Base-by-base conservation (phyloP, 805 yeast genomes). In the Candida alai region DNA sequence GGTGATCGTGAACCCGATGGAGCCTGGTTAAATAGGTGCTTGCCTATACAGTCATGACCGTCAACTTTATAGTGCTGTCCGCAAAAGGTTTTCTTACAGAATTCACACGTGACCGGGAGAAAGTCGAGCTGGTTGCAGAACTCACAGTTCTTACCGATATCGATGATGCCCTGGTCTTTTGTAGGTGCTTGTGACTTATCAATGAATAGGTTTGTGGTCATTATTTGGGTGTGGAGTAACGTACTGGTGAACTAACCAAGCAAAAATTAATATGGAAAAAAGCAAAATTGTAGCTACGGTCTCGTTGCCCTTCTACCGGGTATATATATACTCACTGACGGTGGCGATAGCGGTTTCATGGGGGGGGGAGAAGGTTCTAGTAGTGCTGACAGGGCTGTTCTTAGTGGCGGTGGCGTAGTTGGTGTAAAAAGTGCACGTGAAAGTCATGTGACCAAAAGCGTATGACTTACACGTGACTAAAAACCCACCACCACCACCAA, bases 71-170 rank as follows among this genome's bases (percentile, higher is more conserved):
- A 47, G 47, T 78, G 84, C 26, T 68, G 65, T 7, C 69, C 60
- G 47, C 84, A 78, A 45, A 52, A 78, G 2, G 64, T 54, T 16
- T 49, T 43, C 8, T 63, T 48, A 47, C 79, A 73, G 33, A 60
- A 64, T 27, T 68, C 70, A 49, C 84, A 78, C 12, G 52, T 53
- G 48, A 67, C 78, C 12, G 84, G 84, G 19, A 78, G 56, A 42
- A 78, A 78, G 49, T 78, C 84, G 5, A 76, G 56, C 40, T 60
- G 63, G 29, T 67, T 58, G 49, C 84, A 78, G 12, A 65, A 56
- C 18, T 52, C 45, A 51, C 84, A 78, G 45, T 76, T 74, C 37
- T 68, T 54, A n/a, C 84, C 84, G 5, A 78, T 67, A 30, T 78
- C 72, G 52, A 78, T 57, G 42, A 77, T 52, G 6, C 68, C 65